Evolutionary conservation across 768 basidiomycete genomes (phyloP).

Genomic region (Lentinula aciculospora): DNA sequence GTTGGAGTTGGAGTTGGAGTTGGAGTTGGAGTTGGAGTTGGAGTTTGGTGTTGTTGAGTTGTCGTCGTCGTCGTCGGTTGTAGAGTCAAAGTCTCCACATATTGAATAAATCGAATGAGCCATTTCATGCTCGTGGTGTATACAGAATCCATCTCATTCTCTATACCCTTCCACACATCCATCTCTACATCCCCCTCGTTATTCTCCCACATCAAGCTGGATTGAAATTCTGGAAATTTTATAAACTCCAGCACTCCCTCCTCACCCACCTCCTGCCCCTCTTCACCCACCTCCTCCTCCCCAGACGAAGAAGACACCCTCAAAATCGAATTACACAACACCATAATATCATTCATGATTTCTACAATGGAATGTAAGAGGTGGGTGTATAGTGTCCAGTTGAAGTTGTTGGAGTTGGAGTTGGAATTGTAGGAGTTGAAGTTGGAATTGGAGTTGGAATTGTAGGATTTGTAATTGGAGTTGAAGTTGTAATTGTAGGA

Average conservation of each 20-base stretch:
- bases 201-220: too few species aligned
- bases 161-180: too few species aligned
- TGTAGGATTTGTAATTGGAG: not conserved
- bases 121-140: too few species aligned
- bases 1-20: constrained; percentile 6
- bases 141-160: too few species aligned
- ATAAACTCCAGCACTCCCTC: constrained; percentile 14
- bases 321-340: constrained; percentile 5
- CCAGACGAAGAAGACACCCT: not conserved
- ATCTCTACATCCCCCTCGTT: constrained; percentile 8
- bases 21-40: not conserved
- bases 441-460: too few species aligned
- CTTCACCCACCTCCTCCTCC: not conserved
- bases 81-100: too few species aligned
- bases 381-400: constrained; percentile 1
- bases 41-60: not conserved
- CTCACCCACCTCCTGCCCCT: not conserved
- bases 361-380: not conserved
- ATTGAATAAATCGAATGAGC: too few species aligned
- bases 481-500: not conserved
- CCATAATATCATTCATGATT: constrained; percentile 16
- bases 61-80: too few species aligned
- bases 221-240: constrained; percentile 10
- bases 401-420: not conserved
- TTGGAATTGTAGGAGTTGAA: not conserved